These are phyloP conservation scores for Lepiota venenata DNA, from an alignment of 768 basidiomycete genomes.

Conservation along the genomic window DNA sequence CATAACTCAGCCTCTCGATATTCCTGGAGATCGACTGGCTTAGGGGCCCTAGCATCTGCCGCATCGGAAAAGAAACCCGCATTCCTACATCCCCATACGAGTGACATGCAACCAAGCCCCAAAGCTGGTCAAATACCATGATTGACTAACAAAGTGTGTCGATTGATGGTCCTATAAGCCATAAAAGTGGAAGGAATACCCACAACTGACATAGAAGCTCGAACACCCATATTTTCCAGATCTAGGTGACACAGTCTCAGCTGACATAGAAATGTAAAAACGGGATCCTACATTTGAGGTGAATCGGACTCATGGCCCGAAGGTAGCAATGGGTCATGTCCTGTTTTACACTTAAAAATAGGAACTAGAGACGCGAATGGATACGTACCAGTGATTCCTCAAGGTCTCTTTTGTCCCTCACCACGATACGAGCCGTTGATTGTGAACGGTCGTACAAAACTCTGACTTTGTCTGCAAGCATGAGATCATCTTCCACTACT, in stretches of 20 bases:
- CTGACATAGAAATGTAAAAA: background rate
- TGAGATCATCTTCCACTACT: background rate
- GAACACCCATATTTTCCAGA: conserved; percentile 77
- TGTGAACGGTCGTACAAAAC: conserved; percentile 72
- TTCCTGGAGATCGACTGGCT: conserved; percentile 79
- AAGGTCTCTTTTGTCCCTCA: conserved; percentile 58
- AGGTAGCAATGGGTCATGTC: conserved; percentile 85
- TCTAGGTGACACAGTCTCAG: conserved; percentile 33
- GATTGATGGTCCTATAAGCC: background rate
- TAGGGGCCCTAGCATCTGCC: conserved; percentile 77
- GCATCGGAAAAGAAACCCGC: conserved; percentile 81
- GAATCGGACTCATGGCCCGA: conserved; percentile 87
- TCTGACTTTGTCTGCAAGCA: conserved; percentile 63
- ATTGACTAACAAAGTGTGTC: conserved; percentile 49
- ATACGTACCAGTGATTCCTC: conserved; percentile 56
- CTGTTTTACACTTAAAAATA: conserved; percentile 23
- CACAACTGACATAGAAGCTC: conserved; percentile 84
- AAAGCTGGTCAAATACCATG: conserved; percentile 73
- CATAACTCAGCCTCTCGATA: conserved; percentile 76
- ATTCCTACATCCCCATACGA: conserved; percentile 76
- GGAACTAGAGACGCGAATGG: background rate
- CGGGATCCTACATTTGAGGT: conserved; percentile 59
- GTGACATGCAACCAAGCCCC: conserved; percentile 80
- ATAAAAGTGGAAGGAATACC: conserved; percentile 19
- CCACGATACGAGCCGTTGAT: conserved; percentile 70